Percentiles rank a stretch among this genome's conserved stretches.
Conservation (phyloP, 2,329 filamentous ascomycete species). For the Trichoderma atrobrunneum region DNA sequence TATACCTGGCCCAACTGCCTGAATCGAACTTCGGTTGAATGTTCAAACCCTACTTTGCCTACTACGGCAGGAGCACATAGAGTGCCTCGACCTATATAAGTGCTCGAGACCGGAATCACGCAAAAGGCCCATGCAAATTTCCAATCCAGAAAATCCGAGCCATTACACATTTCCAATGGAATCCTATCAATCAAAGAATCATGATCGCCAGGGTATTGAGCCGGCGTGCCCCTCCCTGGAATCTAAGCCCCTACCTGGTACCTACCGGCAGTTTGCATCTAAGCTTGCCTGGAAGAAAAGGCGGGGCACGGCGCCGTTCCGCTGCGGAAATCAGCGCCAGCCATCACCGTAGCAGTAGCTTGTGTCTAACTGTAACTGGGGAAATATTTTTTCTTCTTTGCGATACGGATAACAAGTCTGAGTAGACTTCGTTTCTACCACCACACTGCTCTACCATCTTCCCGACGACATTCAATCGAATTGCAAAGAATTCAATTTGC, state of each 20-base stretch:
- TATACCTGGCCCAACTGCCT: not conserved
- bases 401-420: not conserved
- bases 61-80: not conserved
- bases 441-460: not conserved
- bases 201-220: not conserved
- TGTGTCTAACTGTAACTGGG: not conserved
- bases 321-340: constrained; percentile 8
- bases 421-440: not conserved
- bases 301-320: constrained; percentile 11
- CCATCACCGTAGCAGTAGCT: not conserved
- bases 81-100: not conserved
- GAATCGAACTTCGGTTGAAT: not conserved
- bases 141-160: not conserved
- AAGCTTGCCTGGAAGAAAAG: not conserved
- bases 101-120: not conserved
- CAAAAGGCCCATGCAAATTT: not conserved
- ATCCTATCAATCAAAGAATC: not conserved
- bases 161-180: not conserved
- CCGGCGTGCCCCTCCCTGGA: constrained; percentile 10
- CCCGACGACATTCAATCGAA: not conserved
- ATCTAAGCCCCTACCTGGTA: not conserved
- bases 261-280: not conserved
- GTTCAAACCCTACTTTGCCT: not conserved
- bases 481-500: not conserved
- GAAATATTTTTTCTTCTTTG: constrained; percentile 8